Conservation (phyloP, 257 asterid species). For the Solanum rostratum region DNA sequence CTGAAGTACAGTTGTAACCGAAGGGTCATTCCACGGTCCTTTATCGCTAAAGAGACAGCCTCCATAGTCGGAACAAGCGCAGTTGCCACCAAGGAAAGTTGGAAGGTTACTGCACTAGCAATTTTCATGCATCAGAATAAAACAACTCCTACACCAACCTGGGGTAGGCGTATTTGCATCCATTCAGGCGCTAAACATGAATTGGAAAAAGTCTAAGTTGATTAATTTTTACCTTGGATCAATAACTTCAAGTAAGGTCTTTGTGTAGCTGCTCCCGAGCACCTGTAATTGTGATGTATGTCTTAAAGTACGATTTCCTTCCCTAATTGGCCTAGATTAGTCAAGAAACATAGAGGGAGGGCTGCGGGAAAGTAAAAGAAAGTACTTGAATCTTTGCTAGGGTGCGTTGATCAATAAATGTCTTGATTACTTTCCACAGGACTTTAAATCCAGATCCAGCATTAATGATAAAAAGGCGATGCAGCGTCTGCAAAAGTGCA, state of each 20-base stretch:
- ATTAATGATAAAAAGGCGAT: conserved; percentile 51
- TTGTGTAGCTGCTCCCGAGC: conserved; percentile 54
- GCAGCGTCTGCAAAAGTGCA: conserved; percentile 42
- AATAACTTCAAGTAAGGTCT: conserved; percentile 42
- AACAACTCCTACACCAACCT: neutral
- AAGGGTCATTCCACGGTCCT: conserved; percentile 79
- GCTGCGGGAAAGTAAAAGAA: neutral
- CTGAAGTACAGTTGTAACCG: conserved; percentile 32
- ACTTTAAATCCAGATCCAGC: conserved; percentile 65
- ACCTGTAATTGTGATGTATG: conserved; percentile 25
- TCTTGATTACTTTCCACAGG: conserved; percentile 51
- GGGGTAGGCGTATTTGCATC: neutral
- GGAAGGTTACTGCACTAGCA: conserved; percentile 47
- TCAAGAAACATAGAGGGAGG: neutral
- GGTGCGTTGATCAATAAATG: conserved; percentile 68
- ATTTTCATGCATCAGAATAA: neutral
- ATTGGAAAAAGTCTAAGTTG: neutral
- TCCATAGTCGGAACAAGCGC: conserved; percentile 43
- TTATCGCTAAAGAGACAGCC: conserved; percentile 59
- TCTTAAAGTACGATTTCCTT: neutral
- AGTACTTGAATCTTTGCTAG: conserved; percentile 56
- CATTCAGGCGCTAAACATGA: neutral
- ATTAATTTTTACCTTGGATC: conserved; percentile 38
- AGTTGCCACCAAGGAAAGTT: conserved; percentile 55
- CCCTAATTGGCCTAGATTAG: neutral